A percentile compares a stretch with the other conserved stretches of the same genome.
These are phyloP conservation scores for Fonsecaea monophora DNA, from an alignment of 2,329 filamentous ascomycete species.

Conservation along the genomic window DNA sequence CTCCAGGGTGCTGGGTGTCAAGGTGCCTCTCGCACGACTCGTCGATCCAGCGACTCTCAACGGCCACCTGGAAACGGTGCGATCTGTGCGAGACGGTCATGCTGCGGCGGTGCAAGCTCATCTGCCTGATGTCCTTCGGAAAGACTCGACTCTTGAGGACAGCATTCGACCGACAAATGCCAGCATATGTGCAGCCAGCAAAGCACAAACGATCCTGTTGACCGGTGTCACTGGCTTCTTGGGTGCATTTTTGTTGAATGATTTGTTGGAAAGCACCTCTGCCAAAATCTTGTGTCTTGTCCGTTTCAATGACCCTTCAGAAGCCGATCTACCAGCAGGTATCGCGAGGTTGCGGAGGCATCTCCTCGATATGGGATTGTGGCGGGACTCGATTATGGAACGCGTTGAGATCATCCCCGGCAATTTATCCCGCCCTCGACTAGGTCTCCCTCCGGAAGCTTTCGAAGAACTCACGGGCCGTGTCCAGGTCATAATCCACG, in stretches of 20 bases:
- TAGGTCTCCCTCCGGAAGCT: constrained; percentile 70
- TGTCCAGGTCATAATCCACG: constrained; percentile 77
- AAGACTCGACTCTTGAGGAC: constrained; percentile 70
- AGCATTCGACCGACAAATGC: constrained; percentile 68
- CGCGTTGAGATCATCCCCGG: constrained; percentile 77
- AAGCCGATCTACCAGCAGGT: constrained; percentile 69
- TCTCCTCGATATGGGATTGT: constrained; percentile 77
- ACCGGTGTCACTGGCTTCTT: constrained; percentile 80
- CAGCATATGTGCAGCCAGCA: constrained; percentile 64
- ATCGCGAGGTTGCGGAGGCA: constrained; percentile 77
- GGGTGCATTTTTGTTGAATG: constrained; percentile 74
- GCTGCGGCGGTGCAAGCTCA: constrained; percentile 78
- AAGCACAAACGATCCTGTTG: constrained; percentile 72
- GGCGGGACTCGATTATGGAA: constrained; percentile 78
- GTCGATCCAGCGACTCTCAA: constrained; percentile 74
- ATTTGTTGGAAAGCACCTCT: constrained; percentile 70
- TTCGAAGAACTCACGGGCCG: constrained; percentile 71
- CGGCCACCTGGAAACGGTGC: constrained; percentile 75
- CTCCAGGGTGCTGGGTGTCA: constrained; percentile 73
- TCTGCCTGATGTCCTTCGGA: constrained; percentile 70
- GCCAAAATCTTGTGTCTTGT: constrained; percentile 76
- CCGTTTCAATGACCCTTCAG: constrained; percentile 71
- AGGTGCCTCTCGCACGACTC: constrained; percentile 72
- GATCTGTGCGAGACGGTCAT: constrained; percentile 72
- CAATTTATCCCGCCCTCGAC: constrained; percentile 71